These are phyloP conservation scores for Wallemia hederae DNA, from an alignment of 1,284 basidiomycete species.

Conservation along the genomic window DNA sequence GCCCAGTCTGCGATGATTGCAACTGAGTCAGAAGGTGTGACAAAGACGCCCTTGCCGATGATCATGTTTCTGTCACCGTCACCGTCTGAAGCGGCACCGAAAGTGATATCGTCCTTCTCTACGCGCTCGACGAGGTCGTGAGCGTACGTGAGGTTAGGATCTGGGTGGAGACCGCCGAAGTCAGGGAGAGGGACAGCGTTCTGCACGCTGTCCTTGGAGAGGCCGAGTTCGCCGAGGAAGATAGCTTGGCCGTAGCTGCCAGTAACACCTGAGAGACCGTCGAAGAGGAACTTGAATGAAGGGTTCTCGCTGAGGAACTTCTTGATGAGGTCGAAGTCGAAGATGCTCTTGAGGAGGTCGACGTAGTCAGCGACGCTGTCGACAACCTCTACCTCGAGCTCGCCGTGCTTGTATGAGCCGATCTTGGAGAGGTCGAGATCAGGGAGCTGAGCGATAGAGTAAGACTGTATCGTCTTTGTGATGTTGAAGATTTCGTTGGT, in stretches of 20 bases:
- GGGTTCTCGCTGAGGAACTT: constrained; percentile 37
- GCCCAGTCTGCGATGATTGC: constrained; percentile 96
- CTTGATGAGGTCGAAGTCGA: constrained; percentile 81
- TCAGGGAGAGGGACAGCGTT: constrained; percentile 74
- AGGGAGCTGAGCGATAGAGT: constrained; percentile 55
- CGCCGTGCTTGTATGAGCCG: constrained; percentile 50
- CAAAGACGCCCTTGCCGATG: constrained; percentile 90
- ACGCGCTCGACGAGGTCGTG: constrained; percentile 78
- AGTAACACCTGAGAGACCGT: constrained; percentile 86
- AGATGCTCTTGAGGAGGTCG: constrained; percentile 54
- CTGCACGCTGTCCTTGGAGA: constrained; percentile 53
- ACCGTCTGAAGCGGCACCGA: constrained; percentile 89
- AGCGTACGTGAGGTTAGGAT: constrained; percentile 95
- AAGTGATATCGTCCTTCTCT: constrained; percentile 56
- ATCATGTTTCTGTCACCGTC: constrained; percentile 99
- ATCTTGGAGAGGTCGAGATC: constrained; percentile 61
- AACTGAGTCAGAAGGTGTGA: constrained; percentile 87
- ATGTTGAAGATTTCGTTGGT: constrained; percentile 80
- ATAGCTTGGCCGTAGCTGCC: constrained; percentile 83
- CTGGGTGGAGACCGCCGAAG: constrained; percentile 91
- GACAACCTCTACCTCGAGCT: constrained; percentile 62
- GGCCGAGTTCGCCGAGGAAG: constrained; percentile 54
- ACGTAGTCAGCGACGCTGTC: constrained; percentile 83
- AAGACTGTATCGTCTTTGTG: constrained; percentile 56
- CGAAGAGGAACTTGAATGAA: constrained; percentile 71